phyloP scores from a whole-genome alignment of 1,284 basidiomycete species.

The Moniliella sp. region DNA sequence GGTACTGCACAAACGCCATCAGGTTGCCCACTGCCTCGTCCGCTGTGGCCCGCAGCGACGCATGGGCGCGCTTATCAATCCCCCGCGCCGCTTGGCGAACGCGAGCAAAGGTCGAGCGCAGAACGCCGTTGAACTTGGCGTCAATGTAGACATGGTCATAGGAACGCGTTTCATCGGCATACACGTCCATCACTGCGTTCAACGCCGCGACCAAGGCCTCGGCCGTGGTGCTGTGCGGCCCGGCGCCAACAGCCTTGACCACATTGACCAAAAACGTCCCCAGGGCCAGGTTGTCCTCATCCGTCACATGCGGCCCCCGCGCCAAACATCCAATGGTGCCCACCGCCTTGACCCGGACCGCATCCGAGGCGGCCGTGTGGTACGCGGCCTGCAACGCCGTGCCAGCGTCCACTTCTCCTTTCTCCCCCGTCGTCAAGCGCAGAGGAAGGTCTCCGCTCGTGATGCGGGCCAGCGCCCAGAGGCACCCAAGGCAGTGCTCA shows the following conservation, averaged over 20 bases:
- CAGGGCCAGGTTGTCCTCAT: slow-evolving; percentile 5
- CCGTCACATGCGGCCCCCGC: slow-evolving; percentile 3
- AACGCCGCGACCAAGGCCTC: slow-evolving; percentile 60
- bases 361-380: slow-evolving; percentile 7
- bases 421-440: neutral
- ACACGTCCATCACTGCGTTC: slow-evolving; percentile 77
- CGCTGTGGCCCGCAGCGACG: slow-evolving; percentile 34
- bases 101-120: slow-evolving; percentile 37
- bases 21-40: slow-evolving; percentile 52
- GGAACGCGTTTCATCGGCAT: slow-evolving; percentile 62
- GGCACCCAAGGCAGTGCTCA: slow-evolving; percentile 14
- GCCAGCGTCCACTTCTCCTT: slow-evolving; percentile 6
- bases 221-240: slow-evolving; percentile 33
- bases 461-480: slow-evolving; percentile 19
- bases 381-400: slow-evolving; percentile 11
- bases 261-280: slow-evolving; percentile 8
- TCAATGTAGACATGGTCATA: slow-evolving; percentile 59
- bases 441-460: slow-evolving; percentile 10
- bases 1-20: slow-evolving; percentile 66
- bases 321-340: slow-evolving; percentile 12
- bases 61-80: slow-evolving; percentile 39
- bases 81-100: slow-evolving; percentile 35
- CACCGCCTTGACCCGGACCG: slow-evolving; percentile 17
- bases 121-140: slow-evolving; percentile 40
- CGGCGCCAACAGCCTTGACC: slow-evolving; percentile 7